Percentiles rank a stretch among this genome's conserved stretches.
Evolutionary conservation across 768 basidiomycete species (phyloP).

Genomic region (Strobilomyces confusus): DNA sequence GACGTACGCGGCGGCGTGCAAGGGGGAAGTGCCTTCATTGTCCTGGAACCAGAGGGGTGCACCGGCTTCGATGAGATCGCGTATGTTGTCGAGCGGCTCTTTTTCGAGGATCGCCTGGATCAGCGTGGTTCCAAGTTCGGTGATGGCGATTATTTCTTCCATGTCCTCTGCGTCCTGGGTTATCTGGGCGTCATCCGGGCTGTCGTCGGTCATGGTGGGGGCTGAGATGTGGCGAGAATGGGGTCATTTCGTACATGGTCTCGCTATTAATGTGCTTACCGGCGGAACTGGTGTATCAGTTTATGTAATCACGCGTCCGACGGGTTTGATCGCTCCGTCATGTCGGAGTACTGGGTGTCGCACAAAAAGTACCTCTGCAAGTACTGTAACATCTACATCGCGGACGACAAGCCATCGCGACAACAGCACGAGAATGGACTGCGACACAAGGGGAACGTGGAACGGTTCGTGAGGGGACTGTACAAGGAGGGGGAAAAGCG

Average conservation of each 20-base stretch:
- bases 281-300: neutral
- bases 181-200: constrained; percentile 11
- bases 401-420: constrained; percentile 92
- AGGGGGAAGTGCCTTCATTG: constrained; percentile 71
- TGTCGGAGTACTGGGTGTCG: constrained; percentile 93
- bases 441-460: constrained; percentile 90
- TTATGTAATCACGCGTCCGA: constrained; percentile 11
- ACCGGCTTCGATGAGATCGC: constrained; percentile 53
- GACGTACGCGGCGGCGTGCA: constrained; percentile 84
- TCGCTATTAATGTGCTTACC: constrained; percentile 3
- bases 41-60: constrained; percentile 92
- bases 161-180: constrained; percentile 28
- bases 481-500: constrained; percentile 92
- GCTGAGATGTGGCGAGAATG: neutral
- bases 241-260: neutral
- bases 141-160: constrained; percentile 43
- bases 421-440: constrained; percentile 91
- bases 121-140: constrained; percentile 54
- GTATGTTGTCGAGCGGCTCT: constrained; percentile 42
- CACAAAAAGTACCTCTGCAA: constrained; percentile 93
- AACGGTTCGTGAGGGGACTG: constrained; percentile 85
- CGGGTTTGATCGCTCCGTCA: constrained; percentile 31
- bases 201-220: constrained; percentile 12
- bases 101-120: constrained; percentile 54
- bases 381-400: constrained; percentile 95